Evolutionary conservation across 2,329 filamentous ascomycete genomes (phyloP), one percentile per base, ranked within the genome.

Genomic region (Samsoniella hepiali): DNA sequence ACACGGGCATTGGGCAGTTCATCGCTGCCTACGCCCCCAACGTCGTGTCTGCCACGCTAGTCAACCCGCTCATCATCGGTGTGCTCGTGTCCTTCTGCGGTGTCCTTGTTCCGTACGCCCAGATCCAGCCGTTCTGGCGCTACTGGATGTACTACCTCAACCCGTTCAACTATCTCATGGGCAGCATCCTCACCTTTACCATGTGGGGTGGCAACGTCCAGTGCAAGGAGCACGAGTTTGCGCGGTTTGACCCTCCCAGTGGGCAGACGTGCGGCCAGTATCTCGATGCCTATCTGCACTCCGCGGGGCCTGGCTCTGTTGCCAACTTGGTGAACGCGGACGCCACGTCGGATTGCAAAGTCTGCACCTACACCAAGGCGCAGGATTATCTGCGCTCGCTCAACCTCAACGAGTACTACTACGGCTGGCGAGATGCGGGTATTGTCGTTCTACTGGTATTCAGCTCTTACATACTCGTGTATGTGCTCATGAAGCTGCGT

Each of bases 61-160:
- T 81, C 65, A 87, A 87, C 66, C 84, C 84, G 0, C 70, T 88
- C 0, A 59, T 87, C 11, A 75, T 88, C 62, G 79, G 81, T 70
- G 72, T 86, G 47, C 78, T 91, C 3, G 81, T 91, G 9, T 84
- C 83, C 1, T 93, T 93, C 77, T 92, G 89, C 68, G 90, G 90
- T 66, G 88, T 93, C 1, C 78, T 91, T 5, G 89, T 92, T 0
- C 89, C 89, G 0, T 91, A 88, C 66, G 69, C 69, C 0, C 80
- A 82, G 32, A 80, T 93, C 29, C 83, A 86, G 9, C 68, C 73
- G 0, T 92, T 92, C 74, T 93, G 90, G 90, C 77, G 79, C 31
- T 82, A 82, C 67, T 90, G 86, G 86, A 82, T 89, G 5, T 87
- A 87, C 74, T 86, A 78, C 59, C 69, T 86, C 17, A 84, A 87